Evolutionary conservation across 345 rosid genomes (phyloP).

Genomic region (Barbarea vulgaris): DNA sequence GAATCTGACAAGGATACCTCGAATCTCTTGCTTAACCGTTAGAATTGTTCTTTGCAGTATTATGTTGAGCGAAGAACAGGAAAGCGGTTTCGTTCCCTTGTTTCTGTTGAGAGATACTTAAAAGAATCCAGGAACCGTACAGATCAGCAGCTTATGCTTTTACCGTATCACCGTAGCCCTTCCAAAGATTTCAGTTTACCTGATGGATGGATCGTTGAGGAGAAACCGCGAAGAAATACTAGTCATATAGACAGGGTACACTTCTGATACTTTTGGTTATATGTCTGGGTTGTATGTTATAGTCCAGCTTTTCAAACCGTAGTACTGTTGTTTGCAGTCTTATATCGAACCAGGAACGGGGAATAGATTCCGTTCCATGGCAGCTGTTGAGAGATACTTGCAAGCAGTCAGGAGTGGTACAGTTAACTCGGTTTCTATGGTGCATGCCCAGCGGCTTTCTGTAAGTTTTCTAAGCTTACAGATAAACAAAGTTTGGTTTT

Average conservation of each 20-base stretch:
- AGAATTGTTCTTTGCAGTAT: slow-evolving; percentile 43
- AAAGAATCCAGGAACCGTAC: slow-evolving; percentile 8
- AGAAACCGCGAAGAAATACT: slow-evolving; percentile 23
- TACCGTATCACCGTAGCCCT: neutral
- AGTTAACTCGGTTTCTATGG: slow-evolving; percentile 17
- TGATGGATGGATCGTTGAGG: slow-evolving; percentile 38
- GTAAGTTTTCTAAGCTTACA: slow-evolving; percentile 22
- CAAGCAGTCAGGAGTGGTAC: slow-evolving; percentile 10
- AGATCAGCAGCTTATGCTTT: slow-evolving; percentile 23
- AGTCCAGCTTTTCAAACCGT: neutral
- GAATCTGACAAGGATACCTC: neutral
- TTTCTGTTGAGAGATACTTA: slow-evolving; percentile 51
- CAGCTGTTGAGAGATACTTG: slow-evolving; percentile 50
- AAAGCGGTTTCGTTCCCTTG: slow-evolving; percentile 53
- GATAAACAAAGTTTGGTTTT: neutral
- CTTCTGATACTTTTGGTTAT: neutral
- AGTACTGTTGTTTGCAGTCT: slow-evolving; percentile 42
- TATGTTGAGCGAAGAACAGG: slow-evolving; percentile 56
- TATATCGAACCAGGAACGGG: slow-evolving; percentile 58
- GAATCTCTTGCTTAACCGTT: neutral
- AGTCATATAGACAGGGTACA: slow-evolving; percentile 32
- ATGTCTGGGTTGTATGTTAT: slow-evolving; percentile 5
- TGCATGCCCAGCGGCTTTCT: slow-evolving; percentile 7
- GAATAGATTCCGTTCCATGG: slow-evolving; percentile 50
- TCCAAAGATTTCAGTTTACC: slow-evolving; percentile 36